phyloP scores from a whole-genome alignment of 305 asterid genomes.

The Plantago rigida region DNA sequence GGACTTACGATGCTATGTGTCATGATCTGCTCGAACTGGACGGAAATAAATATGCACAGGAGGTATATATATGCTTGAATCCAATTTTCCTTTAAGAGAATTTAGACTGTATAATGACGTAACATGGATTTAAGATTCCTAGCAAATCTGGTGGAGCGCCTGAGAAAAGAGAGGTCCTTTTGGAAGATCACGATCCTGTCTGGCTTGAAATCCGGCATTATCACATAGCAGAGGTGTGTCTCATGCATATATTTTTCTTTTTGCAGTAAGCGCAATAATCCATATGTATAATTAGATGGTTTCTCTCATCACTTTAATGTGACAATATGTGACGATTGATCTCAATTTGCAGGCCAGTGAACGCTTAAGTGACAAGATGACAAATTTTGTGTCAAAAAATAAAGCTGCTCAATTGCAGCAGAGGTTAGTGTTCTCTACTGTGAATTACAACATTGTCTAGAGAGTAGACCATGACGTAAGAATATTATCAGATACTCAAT shows the following conservation, averaged over 20 bases:
- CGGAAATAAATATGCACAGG: constrained; percentile 75
- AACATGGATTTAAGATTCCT: constrained; percentile 47
- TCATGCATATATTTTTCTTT: constrained; percentile 15
- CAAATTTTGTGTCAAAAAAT: constrained; percentile 73
- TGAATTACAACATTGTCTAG: no score
- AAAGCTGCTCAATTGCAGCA: constrained; percentile 97
- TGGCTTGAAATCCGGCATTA: constrained; percentile 93
- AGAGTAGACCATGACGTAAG: no score
- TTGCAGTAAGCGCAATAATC: constrained; percentile 18
- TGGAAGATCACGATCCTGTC: constrained; percentile 87
- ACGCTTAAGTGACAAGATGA: constrained; percentile 70
- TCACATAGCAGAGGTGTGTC: constrained; percentile 85
- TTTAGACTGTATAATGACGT: constrained; percentile 26
- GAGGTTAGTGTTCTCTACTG: constrained; percentile 42
- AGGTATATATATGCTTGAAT: constrained; percentile 45
- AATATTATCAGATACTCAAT: no score
- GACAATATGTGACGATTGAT: constrained; percentile 19
- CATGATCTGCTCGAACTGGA: constrained; percentile 90
- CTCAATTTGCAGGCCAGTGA: constrained; percentile 70
- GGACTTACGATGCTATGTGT: constrained; percentile 99
- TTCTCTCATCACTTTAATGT: constrained; percentile 7
- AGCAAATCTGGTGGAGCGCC: constrained; percentile 82
- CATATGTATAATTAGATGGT: constrained; percentile 2
- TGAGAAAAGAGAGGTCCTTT: constrained; percentile 71
- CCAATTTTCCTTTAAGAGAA: constrained; percentile 21